Conservation (phyloP, 352 stramenopile species). For the Peronosclerospora sorghi region DNA sequence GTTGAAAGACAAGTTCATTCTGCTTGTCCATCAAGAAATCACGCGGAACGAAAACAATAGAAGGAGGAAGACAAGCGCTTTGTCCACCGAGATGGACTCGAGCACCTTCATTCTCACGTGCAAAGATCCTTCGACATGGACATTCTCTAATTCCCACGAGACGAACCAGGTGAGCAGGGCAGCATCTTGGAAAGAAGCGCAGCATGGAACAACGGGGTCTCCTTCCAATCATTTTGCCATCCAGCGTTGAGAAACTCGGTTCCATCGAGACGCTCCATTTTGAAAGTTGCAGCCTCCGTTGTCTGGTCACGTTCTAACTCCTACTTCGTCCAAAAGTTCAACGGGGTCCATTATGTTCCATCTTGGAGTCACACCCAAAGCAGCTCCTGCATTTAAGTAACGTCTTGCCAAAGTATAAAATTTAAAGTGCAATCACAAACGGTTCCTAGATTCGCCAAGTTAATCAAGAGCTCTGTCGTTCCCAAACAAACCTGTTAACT, state of each 20-base stretch:
- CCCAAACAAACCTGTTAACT: no score
- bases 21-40: constrained; percentile 71
- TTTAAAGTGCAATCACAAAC: no score
- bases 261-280: constrained; percentile 12
- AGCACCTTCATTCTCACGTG: constrained; percentile 34
- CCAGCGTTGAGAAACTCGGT: constrained; percentile 17
- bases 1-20: constrained; percentile 75
- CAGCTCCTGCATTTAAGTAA: constrained; percentile 66
- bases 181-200: constrained; percentile 34
- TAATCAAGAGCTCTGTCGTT: no score
- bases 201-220: constrained; percentile 58
- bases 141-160: constrained; percentile 44
- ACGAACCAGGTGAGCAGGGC: no score
- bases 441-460: no score
- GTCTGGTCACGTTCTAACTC: no score
- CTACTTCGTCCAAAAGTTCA: no score
- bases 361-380: constrained; percentile 57
- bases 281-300: not conserved
- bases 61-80: constrained; percentile 17
- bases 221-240: constrained; percentile 56
- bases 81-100: no score
- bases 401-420: constrained; percentile 51
- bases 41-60: constrained; percentile 41
- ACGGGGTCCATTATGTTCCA: constrained; percentile 19
- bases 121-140: constrained; percentile 66